Percentiles rank a stretch among this genome's conserved stretches.
These are phyloP conservation scores for Podospora pseudocomata DNA, from an alignment of 495 filamentous ascomycete species.

Conservation along the genomic window DNA sequence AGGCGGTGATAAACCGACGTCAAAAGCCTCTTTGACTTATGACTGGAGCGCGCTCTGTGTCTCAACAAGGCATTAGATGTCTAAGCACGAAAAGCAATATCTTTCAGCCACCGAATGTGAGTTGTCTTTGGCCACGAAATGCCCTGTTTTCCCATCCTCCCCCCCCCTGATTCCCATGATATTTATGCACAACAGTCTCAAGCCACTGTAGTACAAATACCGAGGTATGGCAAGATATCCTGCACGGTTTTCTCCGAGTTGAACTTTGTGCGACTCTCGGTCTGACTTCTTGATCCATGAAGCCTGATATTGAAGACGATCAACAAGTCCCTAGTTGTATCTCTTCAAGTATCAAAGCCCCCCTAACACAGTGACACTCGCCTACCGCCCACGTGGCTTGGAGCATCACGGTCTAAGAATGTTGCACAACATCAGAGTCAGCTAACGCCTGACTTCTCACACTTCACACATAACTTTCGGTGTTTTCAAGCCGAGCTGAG, in stretches of 20 bases:
- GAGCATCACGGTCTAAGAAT: no score
- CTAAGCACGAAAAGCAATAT: not conserved
- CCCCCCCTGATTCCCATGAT: not conserved
- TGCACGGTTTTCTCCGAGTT: not conserved
- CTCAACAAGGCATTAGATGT: no score
- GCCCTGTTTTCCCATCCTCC: not conserved
- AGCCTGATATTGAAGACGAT: not conserved
- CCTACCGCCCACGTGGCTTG: no score
- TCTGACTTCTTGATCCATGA: not conserved
- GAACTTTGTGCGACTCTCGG: not conserved
- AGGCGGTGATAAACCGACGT: not conserved
- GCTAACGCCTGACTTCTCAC: not conserved
- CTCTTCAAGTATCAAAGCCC: not conserved
- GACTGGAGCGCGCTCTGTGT: not conserved
- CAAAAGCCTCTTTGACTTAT: not conserved
- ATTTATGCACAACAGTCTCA: not conserved
- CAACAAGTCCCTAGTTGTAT: not conserved
- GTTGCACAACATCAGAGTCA: not conserved
- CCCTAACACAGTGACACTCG: no score
- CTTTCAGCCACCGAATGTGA: not conserved
- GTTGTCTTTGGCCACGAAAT: not conserved
- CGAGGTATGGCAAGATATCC: not conserved
- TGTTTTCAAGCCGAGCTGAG: not conserved
- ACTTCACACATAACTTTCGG: not conserved
- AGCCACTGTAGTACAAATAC: not conserved